phyloP scores from a whole-genome alignment of 2,329 filamentous ascomycete species.

The Plenodomus biglobosus region DNA sequence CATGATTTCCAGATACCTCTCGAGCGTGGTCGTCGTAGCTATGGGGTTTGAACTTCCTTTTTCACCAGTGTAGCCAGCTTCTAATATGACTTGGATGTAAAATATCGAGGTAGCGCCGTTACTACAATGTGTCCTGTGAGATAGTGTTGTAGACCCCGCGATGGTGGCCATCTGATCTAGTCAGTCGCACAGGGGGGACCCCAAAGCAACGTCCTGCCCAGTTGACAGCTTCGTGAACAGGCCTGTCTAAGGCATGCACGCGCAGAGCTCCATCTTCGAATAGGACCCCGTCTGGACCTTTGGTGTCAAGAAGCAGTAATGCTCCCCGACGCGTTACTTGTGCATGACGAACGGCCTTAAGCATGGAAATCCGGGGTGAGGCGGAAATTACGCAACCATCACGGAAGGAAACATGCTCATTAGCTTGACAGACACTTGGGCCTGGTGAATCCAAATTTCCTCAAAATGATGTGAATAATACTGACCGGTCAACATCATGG shows the following conservation, averaged over 20 bases:
- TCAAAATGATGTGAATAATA: too few relatives aligned
- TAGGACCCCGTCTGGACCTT: neutral
- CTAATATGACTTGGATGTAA: too few relatives aligned
- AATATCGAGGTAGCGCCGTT: too few relatives aligned
- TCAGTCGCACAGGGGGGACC: neutral
- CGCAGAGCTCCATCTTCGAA: conserved; percentile 14
- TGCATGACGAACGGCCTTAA: too few relatives aligned
- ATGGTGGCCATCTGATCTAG: neutral
- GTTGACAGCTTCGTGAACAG: neutral
- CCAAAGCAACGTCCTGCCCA: neutral
- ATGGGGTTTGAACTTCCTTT: neutral
- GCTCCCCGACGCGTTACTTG: neutral
- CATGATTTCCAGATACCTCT: neutral
- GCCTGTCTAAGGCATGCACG: conserved; percentile 4
- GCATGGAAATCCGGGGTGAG: too few relatives aligned
- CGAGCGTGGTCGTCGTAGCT: neutral
- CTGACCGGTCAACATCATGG: too few relatives aligned
- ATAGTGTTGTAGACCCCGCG: neutral
- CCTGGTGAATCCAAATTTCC: too few relatives aligned
- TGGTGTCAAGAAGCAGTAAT: neutral
- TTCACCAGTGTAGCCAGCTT: too few relatives aligned
- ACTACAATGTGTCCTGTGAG: neutral
- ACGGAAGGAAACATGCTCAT: too few relatives aligned
- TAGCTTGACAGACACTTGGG: too few relatives aligned
- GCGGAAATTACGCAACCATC: too few relatives aligned